Conservation (phyloP, 2,329 filamentous ascomycete genomes). For the Pseudogymnoascus sp. region DNA sequence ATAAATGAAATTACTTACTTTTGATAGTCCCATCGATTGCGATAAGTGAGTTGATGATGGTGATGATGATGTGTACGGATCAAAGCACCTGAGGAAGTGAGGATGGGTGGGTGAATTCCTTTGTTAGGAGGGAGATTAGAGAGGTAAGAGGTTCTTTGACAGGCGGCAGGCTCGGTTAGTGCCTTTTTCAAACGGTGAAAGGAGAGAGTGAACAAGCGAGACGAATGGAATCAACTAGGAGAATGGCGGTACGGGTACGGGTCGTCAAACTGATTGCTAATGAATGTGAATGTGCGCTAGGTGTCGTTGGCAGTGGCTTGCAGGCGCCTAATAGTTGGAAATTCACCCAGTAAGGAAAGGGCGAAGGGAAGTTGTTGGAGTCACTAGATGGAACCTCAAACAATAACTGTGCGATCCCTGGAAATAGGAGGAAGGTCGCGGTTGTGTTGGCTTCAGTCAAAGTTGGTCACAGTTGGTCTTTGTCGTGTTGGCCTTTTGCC, state of each 20-base stretch:
- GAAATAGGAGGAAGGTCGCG: background rate
- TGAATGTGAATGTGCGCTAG: background rate
- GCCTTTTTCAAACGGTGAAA: background rate
- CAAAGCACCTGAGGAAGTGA: background rate
- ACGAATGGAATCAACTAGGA: background rate
- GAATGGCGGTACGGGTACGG: background rate
- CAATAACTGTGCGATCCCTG: background rate
- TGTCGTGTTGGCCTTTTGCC: background rate
- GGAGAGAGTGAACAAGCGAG: background rate
- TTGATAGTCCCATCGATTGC: background rate
- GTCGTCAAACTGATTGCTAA: background rate
- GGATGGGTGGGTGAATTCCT: background rate
- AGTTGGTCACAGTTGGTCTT: background rate
- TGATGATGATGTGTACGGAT: background rate
- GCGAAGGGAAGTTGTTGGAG: background rate
- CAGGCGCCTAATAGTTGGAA: background rate
- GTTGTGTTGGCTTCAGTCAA: background rate
- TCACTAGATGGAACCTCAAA: background rate
- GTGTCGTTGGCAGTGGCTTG: background rate
- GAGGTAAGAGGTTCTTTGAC: background rate
- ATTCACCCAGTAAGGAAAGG: background rate
- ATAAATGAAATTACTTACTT: background rate
- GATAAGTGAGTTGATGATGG: background rate
- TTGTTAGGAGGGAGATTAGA: constrained; percentile 1
- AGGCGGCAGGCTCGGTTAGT: background rate